Conservation (phyloP, 2,329 filamentous ascomycete species). For the Cladosporium colombiae region DNA sequence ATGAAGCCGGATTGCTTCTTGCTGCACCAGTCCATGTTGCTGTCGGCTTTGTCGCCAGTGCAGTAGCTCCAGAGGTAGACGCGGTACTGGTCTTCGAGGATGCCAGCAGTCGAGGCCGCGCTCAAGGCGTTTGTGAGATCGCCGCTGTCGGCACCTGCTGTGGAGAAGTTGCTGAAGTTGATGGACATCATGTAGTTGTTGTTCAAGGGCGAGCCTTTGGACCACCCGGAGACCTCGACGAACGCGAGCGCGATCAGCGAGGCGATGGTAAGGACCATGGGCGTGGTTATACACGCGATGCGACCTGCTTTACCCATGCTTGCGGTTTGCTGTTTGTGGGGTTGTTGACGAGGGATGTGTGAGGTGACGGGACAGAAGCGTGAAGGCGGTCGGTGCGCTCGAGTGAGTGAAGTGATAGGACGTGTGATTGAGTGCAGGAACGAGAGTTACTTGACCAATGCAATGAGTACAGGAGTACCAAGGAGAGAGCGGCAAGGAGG, state of each 20-base stretch:
- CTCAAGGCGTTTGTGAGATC: constrained; percentile 42
- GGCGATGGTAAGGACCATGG: constrained; percentile 77
- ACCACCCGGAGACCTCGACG: constrained; percentile 59
- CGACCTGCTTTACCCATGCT: constrained; percentile 73
- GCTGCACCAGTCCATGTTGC: constrained; percentile 63
- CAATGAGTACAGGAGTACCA: not conserved
- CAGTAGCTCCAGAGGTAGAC: constrained; percentile 89
- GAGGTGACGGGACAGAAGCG: not conserved
- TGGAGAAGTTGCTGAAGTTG: constrained; percentile 40
- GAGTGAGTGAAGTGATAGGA: not conserved
- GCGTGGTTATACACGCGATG: constrained; percentile 82
- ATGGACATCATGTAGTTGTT: constrained; percentile 58
- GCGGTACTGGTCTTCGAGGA: constrained; percentile 75
- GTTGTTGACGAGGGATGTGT: not conserved
- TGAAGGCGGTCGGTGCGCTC: not conserved
- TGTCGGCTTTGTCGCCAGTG: constrained; percentile 52
- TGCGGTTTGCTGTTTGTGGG: constrained; percentile 2
- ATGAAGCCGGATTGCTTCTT: constrained; percentile 75
- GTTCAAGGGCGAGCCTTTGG: constrained; percentile 48
- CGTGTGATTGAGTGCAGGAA: not conserved
- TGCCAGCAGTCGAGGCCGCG: constrained; percentile 37
- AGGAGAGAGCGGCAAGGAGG: not conserved
- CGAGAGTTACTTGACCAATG: not conserved
- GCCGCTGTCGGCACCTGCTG: constrained; percentile 33
- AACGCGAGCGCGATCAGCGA: constrained; percentile 69